A percentile compares a stretch with the other conserved stretches of the same genome.
Conservation (phyloP, 768 basidiomycete species). For the Sporobolomyces pararoseus region DNA sequence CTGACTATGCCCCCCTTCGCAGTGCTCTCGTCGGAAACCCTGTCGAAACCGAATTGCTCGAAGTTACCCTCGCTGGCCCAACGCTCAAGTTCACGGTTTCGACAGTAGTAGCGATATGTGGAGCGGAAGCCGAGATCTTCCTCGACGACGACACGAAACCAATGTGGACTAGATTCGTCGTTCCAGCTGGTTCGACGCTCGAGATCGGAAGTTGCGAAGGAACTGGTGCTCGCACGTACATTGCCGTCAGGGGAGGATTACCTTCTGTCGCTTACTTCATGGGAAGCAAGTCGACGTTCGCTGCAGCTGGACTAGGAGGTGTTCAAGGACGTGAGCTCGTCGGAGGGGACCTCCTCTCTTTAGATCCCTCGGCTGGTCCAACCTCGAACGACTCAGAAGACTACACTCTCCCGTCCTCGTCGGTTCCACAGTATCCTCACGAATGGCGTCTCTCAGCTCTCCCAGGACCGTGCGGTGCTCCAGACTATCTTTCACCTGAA, state of each 20-base stretch:
- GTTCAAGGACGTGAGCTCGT: constrained; percentile 55
- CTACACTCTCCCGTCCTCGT: constrained; percentile 45
- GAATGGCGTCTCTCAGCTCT: constrained; percentile 60
- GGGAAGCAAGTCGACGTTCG: constrained; percentile 60
- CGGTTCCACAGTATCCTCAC: constrained; percentile 51
- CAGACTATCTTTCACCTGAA: constrained; percentile 56
- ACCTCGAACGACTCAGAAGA: constrained; percentile 33
- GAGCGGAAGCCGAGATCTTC: constrained; percentile 54
- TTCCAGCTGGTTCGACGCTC: constrained; percentile 55
- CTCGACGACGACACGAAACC: constrained; percentile 52
- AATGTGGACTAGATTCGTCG: constrained; percentile 57
- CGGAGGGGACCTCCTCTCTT: constrained; percentile 56
- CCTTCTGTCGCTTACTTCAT: constrained; percentile 56
- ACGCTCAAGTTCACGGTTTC: constrained; percentile 57
- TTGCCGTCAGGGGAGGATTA: constrained; percentile 62
- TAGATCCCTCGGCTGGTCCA: constrained; percentile 49
- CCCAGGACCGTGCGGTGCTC: constrained; percentile 63
- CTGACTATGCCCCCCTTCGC: neutral
- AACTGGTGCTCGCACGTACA: constrained; percentile 58
- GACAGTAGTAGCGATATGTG: constrained; percentile 59
- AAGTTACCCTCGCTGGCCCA: constrained; percentile 54
- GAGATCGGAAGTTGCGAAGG: constrained; percentile 50
- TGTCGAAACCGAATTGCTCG: constrained; percentile 57
- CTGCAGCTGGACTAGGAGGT: constrained; percentile 23
- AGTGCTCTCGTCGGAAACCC: constrained; percentile 58